Evolutionary conservation across 23 red algal species (phyloP).

Genomic region (Agarophyton chilense): DNA sequence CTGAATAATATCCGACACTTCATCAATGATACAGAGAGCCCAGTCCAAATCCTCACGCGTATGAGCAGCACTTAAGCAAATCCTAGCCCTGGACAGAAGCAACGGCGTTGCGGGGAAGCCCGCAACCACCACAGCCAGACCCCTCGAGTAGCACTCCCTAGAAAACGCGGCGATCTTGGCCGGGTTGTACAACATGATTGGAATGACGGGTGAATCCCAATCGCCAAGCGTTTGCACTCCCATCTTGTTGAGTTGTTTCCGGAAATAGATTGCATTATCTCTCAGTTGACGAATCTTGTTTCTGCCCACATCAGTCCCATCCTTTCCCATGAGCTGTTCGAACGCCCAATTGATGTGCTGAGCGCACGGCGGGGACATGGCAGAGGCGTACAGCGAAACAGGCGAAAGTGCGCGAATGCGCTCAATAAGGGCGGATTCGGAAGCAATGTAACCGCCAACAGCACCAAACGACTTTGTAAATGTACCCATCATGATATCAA

Average conservation of each 20-base stretch:
- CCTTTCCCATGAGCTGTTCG: constrained; percentile 81
- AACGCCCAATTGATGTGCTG: constrained; percentile 94
- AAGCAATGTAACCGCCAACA: constrained; percentile 97
- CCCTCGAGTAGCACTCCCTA: constrained; percentile 90
- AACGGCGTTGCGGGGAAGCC: constrained; percentile 99
- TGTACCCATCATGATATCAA: constrained; percentile 99
- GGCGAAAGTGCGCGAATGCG: constrained; percentile 76
- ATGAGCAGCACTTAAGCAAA: constrained; percentile 94
- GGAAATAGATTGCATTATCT: constrained; percentile 94
- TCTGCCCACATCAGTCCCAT: constrained; percentile 84
- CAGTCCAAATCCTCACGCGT: constrained; percentile 92
- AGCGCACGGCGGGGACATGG: constrained; percentile 94
- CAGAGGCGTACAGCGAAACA: constrained; percentile 81
- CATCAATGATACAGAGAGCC: constrained; percentile 87
- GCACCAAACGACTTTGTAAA: constrained; percentile 99
- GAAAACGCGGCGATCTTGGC: constrained; percentile 96
- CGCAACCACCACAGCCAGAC: constrained; percentile 97
- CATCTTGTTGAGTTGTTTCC: constrained; percentile 84
- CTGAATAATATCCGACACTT: constrained; percentile 89
- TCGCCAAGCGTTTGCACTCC: constrained; percentile 92
- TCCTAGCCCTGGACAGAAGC: constrained; percentile 85
- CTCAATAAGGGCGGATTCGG: constrained; percentile 63
- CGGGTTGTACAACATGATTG: constrained; percentile 97
- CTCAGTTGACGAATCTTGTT: constrained; percentile 79
- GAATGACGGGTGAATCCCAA: constrained; percentile 92